Base-by-base conservation (phyloP, 345 rosid species). In the Geranium rotundifolium region DNA sequence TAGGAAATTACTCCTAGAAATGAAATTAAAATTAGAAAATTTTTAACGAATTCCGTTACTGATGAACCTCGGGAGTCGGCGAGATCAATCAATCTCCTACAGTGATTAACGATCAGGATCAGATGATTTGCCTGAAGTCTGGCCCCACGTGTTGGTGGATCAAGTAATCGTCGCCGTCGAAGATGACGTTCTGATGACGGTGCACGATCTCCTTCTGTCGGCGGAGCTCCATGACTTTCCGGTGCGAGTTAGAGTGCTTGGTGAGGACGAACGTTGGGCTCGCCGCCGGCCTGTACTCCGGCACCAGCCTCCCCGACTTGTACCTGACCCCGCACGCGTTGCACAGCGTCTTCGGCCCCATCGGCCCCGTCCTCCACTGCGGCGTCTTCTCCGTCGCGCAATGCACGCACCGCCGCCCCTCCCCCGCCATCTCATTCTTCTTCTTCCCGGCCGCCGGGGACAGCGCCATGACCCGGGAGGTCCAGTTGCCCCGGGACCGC, bases 401-500 rank as follows among this genome's bases (percentile, higher is more conserved):
- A 65, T 86, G 93, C 65, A 86, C 76, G 63, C 90, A 84, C 65
- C 58, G 82, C 68, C 92, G 71, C 0, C 78, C 82, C 70, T 0
- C 70, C 83, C 0, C 77, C 64, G 31, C 64, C 20, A n/a, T n/a
- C 7, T 80, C 81, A 16, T 75, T 82, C 76, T 81, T 86, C 54
- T 79, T 81, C 30, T 70, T 75, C 0, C 66, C 7, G 2, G 17
- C 59, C 37, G 37, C 37, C 19, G 73, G 73, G 39, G 82, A 73
- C 69, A 75, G 81, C 29, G 85, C 76, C 13, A 85, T 82, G 65
- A 85, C 86, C 29, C 91, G 88, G 54, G 95, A 88, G 15, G 95
- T 84, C 97, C 99, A 93, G 54, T 82, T 88, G 56, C 95, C 82
- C 34, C 99, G 90, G n/a, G 97, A 83, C 16, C 99, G 83, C 79